Evolutionary conservation across 805 yeast species (phyloP), one percentile per base, ranked within the genome.

Genomic region (Candida gorgasii): DNA sequence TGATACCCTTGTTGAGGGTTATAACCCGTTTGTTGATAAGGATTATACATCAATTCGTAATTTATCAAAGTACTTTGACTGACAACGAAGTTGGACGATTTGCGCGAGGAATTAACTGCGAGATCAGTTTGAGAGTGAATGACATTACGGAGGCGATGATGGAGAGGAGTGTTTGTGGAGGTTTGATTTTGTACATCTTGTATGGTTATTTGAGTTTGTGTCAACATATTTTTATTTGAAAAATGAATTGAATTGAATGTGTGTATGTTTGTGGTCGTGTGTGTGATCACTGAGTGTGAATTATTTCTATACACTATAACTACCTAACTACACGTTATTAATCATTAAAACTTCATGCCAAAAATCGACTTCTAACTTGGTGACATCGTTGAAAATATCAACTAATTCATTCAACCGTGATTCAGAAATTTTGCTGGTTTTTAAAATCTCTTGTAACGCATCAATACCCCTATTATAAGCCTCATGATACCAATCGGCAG

Each of bases 321-420:
- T 20, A n/a, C 23, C 24, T 26, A 20, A 20, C 24, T 20, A 20
- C 31, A 5, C 9, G 11, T 13, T 28, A 28, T 8, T 8, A 5
- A 13, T 17, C n/a, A 8, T 11, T 14, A 42, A 30, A 7, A 64
- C 67, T 49, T 68, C 84, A 53, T 76, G 73, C 95, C 95, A 86
- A 56, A 86, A 86, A 16, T 66, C 72, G 17, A 78, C 69, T 59
- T 86, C 95, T 39, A 86, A 65, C 35, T 61, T 59, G 11, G 82
- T 73, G 8, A 82, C 89, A 20, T 75, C 68, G 13, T 73, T 75
- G 57, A 80, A 86, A 17, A 85, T 79, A 36, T 74, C 73, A 1
- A 78, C 73, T 38, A 85, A 61, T 45, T 71, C 73, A 8, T 75
- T 73, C 7, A 80, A 47, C 36, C 82, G 66, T n/a, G 67, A 65